Evolutionary conservation across 2,329 filamentous ascomycete genomes (phyloP).

Genomic region (Microdochium nivale): DNA sequence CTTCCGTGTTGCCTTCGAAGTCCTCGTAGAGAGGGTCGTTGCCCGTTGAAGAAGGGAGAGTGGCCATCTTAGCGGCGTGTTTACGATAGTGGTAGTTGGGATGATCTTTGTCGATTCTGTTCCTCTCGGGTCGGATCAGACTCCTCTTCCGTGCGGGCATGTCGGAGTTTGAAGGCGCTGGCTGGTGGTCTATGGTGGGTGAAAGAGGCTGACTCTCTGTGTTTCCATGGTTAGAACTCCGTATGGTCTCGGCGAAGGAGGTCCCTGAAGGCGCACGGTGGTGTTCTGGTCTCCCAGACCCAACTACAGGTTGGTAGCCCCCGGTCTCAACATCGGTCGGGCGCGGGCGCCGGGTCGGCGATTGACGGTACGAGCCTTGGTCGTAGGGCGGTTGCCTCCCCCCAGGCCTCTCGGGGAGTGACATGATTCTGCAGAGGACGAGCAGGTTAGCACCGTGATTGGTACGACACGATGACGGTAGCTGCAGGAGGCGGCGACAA

Average conservation of each 20-base stretch:
- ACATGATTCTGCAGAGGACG: constrained; percentile 38
- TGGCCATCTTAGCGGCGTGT: constrained; percentile 88
- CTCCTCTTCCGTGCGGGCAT: constrained; percentile 66
- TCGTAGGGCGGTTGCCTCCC: constrained; percentile 52
- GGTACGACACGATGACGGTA: not conserved
- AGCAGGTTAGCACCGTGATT: not conserved
- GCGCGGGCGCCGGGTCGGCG: constrained; percentile 55
- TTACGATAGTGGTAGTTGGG: constrained; percentile 95
- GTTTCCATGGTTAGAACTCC: constrained; percentile 40
- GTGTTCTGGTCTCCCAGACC: constrained; percentile 32
- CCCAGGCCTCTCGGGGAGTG: constrained; percentile 56
- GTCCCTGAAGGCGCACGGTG: constrained; percentile 48
- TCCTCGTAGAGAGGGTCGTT: constrained; percentile 83
- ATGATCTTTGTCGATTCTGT: constrained; percentile 75
- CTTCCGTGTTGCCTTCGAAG: constrained; percentile 54
- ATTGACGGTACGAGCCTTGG: constrained; percentile 57
- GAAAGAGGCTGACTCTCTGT: constrained; percentile 48
- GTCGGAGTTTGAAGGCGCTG: constrained; percentile 18
- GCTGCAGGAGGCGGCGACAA: not conserved
- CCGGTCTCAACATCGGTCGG: constrained; percentile 65
- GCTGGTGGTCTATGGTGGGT: constrained; percentile 28
- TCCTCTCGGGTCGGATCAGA: constrained; percentile 81
- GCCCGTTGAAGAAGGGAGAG: constrained; percentile 83
- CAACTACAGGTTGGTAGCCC: constrained; percentile 34
- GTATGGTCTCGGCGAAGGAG: constrained; percentile 50